Evolutionary conservation across 2,329 filamentous ascomycete genomes (phyloP).

Genomic region (Claviceps sp.): DNA sequence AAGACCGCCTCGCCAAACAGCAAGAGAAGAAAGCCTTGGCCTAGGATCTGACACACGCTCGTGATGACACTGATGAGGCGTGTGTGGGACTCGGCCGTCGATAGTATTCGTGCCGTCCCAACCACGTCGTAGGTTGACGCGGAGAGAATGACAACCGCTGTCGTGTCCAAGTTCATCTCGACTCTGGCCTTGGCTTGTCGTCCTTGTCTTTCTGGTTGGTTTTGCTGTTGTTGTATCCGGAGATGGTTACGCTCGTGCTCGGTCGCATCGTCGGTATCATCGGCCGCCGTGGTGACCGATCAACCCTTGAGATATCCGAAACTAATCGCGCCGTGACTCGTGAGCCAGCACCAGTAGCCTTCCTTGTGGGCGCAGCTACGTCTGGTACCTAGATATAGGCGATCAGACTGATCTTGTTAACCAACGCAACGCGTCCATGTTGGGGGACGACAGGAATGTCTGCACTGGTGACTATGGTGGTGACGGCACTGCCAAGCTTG

Average conservation of each 20-base stretch:
- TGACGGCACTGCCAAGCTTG: constrained; percentile 2
- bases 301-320: constrained; percentile 3
- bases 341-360: not conserved
- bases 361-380: not conserved
- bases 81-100: not conserved
- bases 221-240: not conserved
- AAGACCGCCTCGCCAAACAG: constrained; percentile 2
- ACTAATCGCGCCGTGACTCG: not conserved
- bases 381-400: not conserved
- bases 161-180: constrained; percentile 1
- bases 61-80: not conserved
- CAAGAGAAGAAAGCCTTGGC: constrained; percentile 1
- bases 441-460: not conserved
- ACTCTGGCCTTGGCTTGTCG: not conserved
- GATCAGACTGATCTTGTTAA: not conserved
- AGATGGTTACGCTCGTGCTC: not conserved
- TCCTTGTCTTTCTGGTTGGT: not conserved
- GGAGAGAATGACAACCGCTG: constrained; percentile 2
- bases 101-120: not conserved
- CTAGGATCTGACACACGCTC: not conserved
- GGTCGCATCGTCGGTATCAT: not conserved
- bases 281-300: not conserved
- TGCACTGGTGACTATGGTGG: not conserved
- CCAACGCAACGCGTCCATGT: not conserved
- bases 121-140: constrained; percentile 2